These are phyloP conservation scores for Aspergillus kassunensis DNA, from an alignment of 495 filamentous ascomycete species.

Conservation along the genomic window DNA sequence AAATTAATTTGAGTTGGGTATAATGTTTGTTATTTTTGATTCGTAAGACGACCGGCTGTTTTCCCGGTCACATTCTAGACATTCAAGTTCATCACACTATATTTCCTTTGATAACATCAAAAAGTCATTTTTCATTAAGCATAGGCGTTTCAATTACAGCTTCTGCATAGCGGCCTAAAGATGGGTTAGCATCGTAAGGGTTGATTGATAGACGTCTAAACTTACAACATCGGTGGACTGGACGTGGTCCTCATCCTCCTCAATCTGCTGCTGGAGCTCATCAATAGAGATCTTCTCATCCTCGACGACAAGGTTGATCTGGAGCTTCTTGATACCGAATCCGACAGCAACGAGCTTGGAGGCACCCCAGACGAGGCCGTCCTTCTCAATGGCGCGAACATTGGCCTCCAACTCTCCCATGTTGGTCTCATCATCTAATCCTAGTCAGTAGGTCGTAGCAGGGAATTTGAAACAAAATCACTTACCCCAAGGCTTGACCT, in stretches of 20 bases:
- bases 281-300: conserved; percentile 91
- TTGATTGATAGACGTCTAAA: conserved; percentile 12
- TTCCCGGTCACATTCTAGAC: conserved; percentile 15
- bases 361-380: conserved; percentile 94
- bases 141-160: conserved; percentile 57
- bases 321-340: conserved; percentile 99
- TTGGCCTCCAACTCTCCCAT: conserved; percentile 75
- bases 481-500: conserved; percentile 98
- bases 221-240: conserved; percentile 88
- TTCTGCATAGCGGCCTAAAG: conserved; percentile 79
- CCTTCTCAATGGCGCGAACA: conserved; percentile 83
- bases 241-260: conserved; percentile 90
- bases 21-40: conserved; percentile 21
- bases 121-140: conserved; percentile 36
- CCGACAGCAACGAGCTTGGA: conserved; percentile 85
- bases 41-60: conserved; percentile 21
- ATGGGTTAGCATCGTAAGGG: conserved; percentile 16
- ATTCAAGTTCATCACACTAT: conserved; percentile 25
- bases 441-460: conserved; percentile 25
- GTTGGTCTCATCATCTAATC: conserved; percentile 84
- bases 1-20: conserved; percentile 6
- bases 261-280: conserved; percentile 83
- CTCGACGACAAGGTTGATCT: conserved; percentile 96
- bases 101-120: conserved; percentile 31
- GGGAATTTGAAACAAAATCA: conserved; percentile 7